Conservation (phyloP, 2,329 filamentous ascomycete genomes). For the Claviceps purpurea region DNA sequence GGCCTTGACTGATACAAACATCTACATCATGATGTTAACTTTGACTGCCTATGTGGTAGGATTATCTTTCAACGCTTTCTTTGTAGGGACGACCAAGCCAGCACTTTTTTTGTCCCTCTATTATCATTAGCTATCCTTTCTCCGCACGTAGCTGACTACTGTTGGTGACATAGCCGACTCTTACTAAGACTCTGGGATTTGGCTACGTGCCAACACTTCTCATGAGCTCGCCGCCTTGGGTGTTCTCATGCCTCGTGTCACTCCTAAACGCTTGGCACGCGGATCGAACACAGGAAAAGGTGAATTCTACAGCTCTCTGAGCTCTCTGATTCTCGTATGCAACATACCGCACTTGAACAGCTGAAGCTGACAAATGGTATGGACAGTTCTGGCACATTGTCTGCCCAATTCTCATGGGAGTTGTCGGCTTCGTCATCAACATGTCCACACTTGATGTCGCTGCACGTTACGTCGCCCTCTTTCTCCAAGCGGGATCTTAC, state of each 20-base stretch:
- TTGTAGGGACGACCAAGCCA: conserved; percentile 19
- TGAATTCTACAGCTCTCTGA: conserved; percentile 7
- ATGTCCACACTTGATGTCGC: conserved; percentile 43
- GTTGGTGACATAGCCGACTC: conserved; percentile 24
- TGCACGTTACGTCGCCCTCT: conserved; percentile 46
- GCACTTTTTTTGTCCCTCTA: neutral
- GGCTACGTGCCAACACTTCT: conserved; percentile 37
- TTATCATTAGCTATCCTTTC: neutral
- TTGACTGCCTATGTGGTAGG: conserved; percentile 49
- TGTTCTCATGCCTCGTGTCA: conserved; percentile 44
- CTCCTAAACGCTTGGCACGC: conserved; percentile 41
- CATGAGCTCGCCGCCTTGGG: conserved; percentile 45
- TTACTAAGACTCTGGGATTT: conserved; percentile 41
- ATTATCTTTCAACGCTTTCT: conserved; percentile 40
- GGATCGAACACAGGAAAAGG: conserved; percentile 40
- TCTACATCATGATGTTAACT: conserved; percentile 50
- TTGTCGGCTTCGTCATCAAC: conserved; percentile 44
- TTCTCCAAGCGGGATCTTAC: conserved; percentile 44
- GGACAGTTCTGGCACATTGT: conserved; percentile 43
- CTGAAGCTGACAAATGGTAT: neutral
- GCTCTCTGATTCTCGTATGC: too few species aligned
- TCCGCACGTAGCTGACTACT: conserved; percentile 1
- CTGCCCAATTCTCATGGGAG: conserved; percentile 37
- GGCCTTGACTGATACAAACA: conserved; percentile 46
- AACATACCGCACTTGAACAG: too few species aligned